Conservation (phyloP, 371 early-diverging fungal species). For the Lichtheimia corymbifera region DNA sequence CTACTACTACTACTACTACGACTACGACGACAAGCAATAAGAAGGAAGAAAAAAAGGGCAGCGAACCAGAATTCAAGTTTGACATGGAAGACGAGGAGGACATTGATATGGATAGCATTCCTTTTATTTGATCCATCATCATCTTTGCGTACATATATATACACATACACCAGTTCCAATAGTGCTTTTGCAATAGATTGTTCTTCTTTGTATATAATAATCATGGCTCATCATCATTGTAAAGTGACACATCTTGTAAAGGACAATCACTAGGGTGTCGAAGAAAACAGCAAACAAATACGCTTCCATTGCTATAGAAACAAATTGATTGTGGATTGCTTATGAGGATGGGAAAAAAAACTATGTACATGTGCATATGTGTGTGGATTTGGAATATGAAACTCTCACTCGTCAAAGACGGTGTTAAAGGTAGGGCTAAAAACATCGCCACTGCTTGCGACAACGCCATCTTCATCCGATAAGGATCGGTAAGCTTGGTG, state of each 20-base stretch:
- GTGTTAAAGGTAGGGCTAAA: conserved; percentile 30
- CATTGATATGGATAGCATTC: conserved; percentile 60
- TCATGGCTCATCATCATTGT: too few relatives aligned
- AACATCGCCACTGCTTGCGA: conserved; percentile 6
- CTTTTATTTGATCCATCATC: conserved; percentile 37
- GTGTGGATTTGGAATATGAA: conserved; percentile 1
- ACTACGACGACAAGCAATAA: conserved; percentile 11
- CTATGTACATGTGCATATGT: neutral
- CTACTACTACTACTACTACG: conserved; percentile 2
- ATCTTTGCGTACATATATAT: neutral
- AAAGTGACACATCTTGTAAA: too few relatives aligned
- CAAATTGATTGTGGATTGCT: neutral
- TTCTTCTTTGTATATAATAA: too few relatives aligned
- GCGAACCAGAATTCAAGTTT: conserved; percentile 1
- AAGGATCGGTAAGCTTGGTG: conserved; percentile 13
- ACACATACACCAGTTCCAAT: neutral
- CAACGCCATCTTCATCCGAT: conserved; percentile 8
- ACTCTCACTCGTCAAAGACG: conserved; percentile 28
- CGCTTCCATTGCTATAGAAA: neutral
- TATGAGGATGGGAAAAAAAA: neutral
- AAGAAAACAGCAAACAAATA: neutral
- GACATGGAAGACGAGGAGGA: conserved; percentile 40
- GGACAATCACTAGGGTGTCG: too few relatives aligned
- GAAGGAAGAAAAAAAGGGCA: conserved; percentile 9
- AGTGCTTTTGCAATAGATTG: neutral